Conservation (phyloP, 1,284 basidiomycete genomes). For the Cutaneotrichosporon mucoides region DNA sequence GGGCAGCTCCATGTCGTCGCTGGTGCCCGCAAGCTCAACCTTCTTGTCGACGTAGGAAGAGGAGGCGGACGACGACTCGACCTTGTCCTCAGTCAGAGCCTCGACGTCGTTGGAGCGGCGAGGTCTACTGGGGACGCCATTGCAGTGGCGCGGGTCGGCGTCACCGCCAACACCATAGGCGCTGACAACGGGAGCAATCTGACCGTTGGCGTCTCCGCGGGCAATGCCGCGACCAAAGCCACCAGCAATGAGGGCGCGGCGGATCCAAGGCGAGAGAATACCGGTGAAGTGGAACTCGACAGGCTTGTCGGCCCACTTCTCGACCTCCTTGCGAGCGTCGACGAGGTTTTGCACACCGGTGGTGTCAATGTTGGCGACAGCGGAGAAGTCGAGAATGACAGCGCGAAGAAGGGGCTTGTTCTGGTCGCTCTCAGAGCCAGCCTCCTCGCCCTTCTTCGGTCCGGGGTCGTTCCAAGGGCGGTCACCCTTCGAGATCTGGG, state of each 20-base stretch:
- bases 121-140: neutral
- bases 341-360: slow-evolving; percentile 88
- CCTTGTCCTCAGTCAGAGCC: neutral
- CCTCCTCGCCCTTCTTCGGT: slow-evolving; percentile 55
- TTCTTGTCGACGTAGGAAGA: slow-evolving; percentile 4
- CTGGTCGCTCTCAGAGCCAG: slow-evolving; percentile 59
- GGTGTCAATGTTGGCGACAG: slow-evolving; percentile 60
- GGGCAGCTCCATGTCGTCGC: neutral
- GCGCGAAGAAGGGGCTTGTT: slow-evolving; percentile 70
- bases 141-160: slow-evolving; percentile 15
- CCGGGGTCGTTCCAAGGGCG: slow-evolving; percentile 95
- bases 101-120: slow-evolving; percentile 10
- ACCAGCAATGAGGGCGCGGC: slow-evolving; percentile 78
- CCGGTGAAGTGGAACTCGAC: slow-evolving; percentile 63
- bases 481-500: slow-evolving; percentile 60
- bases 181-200: slow-evolving; percentile 70
- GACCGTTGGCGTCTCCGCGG: slow-evolving; percentile 53
- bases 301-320: slow-evolving; percentile 75
- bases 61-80: neutral
- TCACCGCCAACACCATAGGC: slow-evolving; percentile 29
- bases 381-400: slow-evolving; percentile 85
- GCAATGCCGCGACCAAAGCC: slow-evolving; percentile 64
- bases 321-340: slow-evolving; percentile 79
- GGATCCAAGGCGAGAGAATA: slow-evolving; percentile 89
- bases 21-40: neutral